These are phyloP conservation scores for Xanthoconium separans DNA, from an alignment of 1,284 basidiomycete species.

Conservation along the genomic window DNA sequence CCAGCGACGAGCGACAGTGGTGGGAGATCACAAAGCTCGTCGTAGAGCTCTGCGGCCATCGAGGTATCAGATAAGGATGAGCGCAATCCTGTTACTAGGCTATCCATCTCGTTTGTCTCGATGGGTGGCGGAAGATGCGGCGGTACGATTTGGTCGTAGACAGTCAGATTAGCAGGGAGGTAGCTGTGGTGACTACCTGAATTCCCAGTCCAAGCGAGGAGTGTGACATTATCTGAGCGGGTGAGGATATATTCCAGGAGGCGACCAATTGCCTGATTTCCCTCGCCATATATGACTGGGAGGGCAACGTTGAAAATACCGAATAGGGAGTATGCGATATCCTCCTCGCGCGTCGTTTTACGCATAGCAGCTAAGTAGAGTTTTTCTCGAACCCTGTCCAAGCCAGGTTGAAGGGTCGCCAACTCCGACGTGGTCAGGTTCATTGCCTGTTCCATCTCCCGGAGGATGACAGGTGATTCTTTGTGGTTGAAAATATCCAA, in stretches of 20 bases:
- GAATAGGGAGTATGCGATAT: neutral
- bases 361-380: conserved; percentile 14
- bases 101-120: neutral
- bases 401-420: conserved; percentile 3
- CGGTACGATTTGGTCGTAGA: neutral
- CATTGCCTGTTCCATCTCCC: conserved; percentile 6
- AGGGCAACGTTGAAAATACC: neutral
- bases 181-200: neutral
- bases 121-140: neutral
- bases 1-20: neutral
- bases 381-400: conserved; percentile 7
- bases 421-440: neutral
- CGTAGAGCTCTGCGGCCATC: neutral
- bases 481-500: neutral
- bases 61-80: neutral
- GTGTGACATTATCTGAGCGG: neutral
- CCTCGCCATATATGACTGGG: neutral
- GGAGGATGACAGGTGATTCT: neutral
- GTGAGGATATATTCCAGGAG: neutral
- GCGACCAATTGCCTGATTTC: conserved; percentile 1
- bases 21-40: neutral
- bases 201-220: conserved; percentile 4
- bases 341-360: conserved; percentile 5
- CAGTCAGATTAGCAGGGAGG: neutral
- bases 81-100: no score